Percentiles rank a stretch among this genome's conserved stretches.
phyloP scores from a whole-genome alignment of 2,329 filamentous ascomycete species.

The Hypoxylon sp. region DNA sequence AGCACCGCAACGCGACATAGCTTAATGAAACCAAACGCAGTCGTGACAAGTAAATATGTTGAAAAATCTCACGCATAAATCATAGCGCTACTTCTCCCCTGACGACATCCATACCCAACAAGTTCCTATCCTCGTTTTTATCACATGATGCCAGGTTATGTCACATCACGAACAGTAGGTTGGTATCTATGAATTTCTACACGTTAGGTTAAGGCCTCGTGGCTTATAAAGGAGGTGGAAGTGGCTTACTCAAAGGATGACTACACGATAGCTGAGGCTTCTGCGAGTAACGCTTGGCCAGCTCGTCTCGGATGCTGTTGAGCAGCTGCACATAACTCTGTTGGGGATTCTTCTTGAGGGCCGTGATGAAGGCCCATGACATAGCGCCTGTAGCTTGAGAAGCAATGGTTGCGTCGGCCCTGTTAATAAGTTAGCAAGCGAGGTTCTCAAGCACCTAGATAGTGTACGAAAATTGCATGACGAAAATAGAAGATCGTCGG shows the following conservation, averaged over 20 bases:
- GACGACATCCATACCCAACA: too few relatives aligned
- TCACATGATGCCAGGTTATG: constrained; percentile 46
- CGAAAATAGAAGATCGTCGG: neutral
- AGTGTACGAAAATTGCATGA: constrained; percentile 6
- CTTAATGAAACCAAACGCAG: constrained; percentile 9
- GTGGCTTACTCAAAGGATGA: constrained; percentile 84
- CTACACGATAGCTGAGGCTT: constrained; percentile 97
- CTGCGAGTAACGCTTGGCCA: constrained; percentile 87
- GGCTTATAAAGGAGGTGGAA: constrained; percentile 2
- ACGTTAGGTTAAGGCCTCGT: constrained; percentile 27
- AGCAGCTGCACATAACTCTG: constrained; percentile 96
- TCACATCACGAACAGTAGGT: constrained; percentile 71
- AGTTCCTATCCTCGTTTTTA: too few relatives aligned
- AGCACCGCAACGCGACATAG: neutral
- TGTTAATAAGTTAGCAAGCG: constrained; percentile 50
- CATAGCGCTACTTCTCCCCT: constrained; percentile 6
- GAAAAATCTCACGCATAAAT: constrained; percentile 14
- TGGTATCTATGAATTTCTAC: constrained; percentile 60
- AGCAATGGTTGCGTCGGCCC: constrained; percentile 87
- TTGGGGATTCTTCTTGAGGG: constrained; percentile 90
- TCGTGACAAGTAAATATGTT: constrained; percentile 3
- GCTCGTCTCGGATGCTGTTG: constrained; percentile 92
- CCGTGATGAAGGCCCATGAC: constrained; percentile 95
- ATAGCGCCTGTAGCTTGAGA: constrained; percentile 95
- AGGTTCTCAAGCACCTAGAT: neutral